phyloP scores from a whole-genome alignment of 352 stramenopile genomes.

The Phytopythium delawarense region DNA sequence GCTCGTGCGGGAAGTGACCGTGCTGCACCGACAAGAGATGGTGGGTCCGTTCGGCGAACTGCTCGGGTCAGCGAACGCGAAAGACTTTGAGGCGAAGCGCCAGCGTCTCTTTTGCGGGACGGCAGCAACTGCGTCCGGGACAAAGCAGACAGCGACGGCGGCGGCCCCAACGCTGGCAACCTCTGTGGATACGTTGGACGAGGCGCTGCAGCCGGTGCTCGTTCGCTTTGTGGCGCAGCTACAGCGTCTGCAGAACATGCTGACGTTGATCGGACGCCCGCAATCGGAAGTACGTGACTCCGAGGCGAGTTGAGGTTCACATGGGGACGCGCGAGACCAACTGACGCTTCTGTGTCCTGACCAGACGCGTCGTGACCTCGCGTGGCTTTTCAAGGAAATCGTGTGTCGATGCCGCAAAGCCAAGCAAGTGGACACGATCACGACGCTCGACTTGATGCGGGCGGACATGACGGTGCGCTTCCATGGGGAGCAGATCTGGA shows the following conservation, averaged over 20 bases:
- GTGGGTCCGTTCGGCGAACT: constrained; percentile 35
- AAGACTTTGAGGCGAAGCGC: constrained; percentile 48
- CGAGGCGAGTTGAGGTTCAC: no score
- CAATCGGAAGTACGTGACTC: constrained; percentile 19
- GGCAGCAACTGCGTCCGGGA: constrained; percentile 5
- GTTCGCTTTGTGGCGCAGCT: constrained; percentile 25
- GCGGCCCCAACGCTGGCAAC: not conserved
- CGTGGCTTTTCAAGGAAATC: constrained; percentile 56
- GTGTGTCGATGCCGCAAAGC: constrained; percentile 27
- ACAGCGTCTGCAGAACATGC: constrained; percentile 24
- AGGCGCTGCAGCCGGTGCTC: constrained; percentile 13
- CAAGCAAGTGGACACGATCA: constrained; percentile 50
- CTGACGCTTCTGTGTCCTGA: constrained; percentile 4
- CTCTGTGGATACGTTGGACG: not conserved
- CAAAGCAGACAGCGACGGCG: not conserved
- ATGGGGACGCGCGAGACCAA: not conserved
- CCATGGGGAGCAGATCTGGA: constrained; percentile 81
- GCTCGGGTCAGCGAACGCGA: constrained; percentile 22
- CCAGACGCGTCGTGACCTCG: constrained; percentile 27
- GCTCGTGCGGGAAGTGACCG: constrained; percentile 34
- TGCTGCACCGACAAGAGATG: constrained; percentile 31
- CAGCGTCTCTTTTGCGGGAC: constrained; percentile 40
- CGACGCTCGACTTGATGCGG: constrained; percentile 76
- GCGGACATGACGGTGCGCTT: constrained; percentile 74
- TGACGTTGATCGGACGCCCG: constrained; percentile 35